phyloP scores from a whole-genome alignment of 2,329 filamentous ascomycete genomes.

The Verticillium isaacii region DNA sequence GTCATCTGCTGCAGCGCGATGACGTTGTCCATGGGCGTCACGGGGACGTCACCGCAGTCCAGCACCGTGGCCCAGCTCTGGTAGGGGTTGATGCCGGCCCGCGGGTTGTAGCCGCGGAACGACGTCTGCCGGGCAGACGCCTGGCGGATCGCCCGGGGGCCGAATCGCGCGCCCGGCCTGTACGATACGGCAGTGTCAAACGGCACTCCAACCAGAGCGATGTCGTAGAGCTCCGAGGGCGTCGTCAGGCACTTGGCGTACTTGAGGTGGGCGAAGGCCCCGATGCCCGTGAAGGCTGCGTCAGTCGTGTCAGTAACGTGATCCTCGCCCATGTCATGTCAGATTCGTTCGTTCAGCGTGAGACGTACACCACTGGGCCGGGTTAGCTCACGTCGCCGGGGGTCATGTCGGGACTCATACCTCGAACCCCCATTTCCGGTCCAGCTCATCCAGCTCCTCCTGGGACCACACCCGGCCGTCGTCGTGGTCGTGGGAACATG shows the following conservation, averaged over 20 bases:
- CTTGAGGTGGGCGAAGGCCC: conserved; percentile 67
- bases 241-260: conserved; percentile 66
- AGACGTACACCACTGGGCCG: conserved; percentile 10
- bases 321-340: background rate
- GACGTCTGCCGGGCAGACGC: conserved; percentile 77
- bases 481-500: conserved; percentile 25
- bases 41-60: conserved; percentile 87
- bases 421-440: conserved; percentile 54
- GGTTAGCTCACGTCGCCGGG: background rate
- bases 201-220: conserved; percentile 66
- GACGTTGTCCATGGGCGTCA: conserved; percentile 81
- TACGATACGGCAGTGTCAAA: conserved; percentile 73
- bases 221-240: conserved; percentile 60
- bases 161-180: conserved; percentile 72
- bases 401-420: conserved; percentile 23
- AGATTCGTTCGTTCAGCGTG: conserved; percentile 37
- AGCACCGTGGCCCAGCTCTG: conserved; percentile 71
- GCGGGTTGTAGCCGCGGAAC: conserved; percentile 74
- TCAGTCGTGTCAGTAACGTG: background rate
- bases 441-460: conserved; percentile 46
- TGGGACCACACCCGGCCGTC: conserved; percentile 40
- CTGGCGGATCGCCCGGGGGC: conserved; percentile 80
- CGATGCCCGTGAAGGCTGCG: conserved; percentile 63
- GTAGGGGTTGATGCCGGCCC: conserved; percentile 81
- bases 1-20: conserved; percentile 82